phyloP scores from a whole-genome alignment of 176 grass and related monocot genomes.

The Avena eriantha region DNA sequence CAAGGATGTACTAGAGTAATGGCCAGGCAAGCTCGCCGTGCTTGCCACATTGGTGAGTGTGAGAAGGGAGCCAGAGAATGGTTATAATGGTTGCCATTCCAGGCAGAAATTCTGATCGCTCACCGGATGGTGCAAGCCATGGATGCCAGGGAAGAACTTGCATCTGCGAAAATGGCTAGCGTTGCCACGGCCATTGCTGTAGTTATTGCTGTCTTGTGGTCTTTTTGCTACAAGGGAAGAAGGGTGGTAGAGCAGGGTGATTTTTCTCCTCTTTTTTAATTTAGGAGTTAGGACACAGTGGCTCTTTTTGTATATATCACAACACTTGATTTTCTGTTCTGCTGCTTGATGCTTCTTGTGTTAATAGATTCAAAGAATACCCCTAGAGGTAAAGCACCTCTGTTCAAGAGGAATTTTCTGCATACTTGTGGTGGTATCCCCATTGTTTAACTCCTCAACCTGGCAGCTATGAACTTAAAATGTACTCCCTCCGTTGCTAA shows the following conservation, averaged over 20 bases:
- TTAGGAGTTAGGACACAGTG: not conserved
- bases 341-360: not conserved
- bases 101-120: conserved; percentile 12
- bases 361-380: conserved; percentile 6
- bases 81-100: conserved; percentile 1
- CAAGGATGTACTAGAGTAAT: conserved; percentile 67
- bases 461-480: not conserved
- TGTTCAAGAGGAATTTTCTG: not conserved
- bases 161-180: conserved; percentile 4
- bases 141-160: not conserved
- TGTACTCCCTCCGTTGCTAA: too few species aligned
- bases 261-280: conserved; percentile 1
- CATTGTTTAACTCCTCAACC: not conserved
- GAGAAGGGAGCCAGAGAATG: not conserved
- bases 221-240: not conserved
- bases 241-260: not conserved
- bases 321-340: conserved; percentile 30
- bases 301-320: conserved; percentile 34
- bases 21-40: not conserved
- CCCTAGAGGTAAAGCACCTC: not conserved
- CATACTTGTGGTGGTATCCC: not conserved
- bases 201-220: conserved; percentile 18
- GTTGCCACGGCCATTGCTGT: not conserved
- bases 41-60: not conserved
- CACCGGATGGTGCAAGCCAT: not conserved